Evolutionary conservation across 2,329 filamentous ascomycete species (phyloP).

Genomic region (Didymella segeticola): DNA sequence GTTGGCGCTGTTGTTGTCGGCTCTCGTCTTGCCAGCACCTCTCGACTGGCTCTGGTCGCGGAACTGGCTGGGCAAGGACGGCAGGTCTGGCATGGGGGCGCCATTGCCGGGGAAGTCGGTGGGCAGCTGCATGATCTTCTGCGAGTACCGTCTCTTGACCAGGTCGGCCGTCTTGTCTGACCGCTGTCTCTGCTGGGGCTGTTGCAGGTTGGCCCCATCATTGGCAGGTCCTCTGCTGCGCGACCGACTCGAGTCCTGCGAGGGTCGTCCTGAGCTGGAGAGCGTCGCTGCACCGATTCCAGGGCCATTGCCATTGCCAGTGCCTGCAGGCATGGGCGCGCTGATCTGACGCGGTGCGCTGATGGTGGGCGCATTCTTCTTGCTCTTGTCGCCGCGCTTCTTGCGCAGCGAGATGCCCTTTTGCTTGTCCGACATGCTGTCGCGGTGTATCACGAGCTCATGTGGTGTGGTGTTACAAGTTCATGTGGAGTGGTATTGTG

Average conservation of each 20-base stretch:
- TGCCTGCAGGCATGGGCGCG: conserved; percentile 45
- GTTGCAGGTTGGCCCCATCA: conserved; percentile 14
- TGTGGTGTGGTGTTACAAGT: neutral
- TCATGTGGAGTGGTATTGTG: neutral
- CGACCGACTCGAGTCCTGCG: conserved; percentile 47
- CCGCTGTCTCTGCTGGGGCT: conserved; percentile 51
- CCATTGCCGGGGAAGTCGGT: conserved; percentile 70
- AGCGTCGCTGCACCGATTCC: conserved; percentile 36
- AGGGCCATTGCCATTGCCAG: too few species aligned
- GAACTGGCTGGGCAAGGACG: conserved; percentile 68
- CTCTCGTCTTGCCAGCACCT: neutral
- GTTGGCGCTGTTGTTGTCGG: conserved; percentile 38
- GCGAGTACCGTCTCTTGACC: conserved; percentile 93
- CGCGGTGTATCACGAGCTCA: too few species aligned
- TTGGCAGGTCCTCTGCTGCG: conserved; percentile 30
- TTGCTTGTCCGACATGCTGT: conserved; percentile 57
- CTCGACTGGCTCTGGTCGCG: conserved; percentile 53
- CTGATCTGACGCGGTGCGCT: conserved; percentile 63
- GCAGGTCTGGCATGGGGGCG: conserved; percentile 68
- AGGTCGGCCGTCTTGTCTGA: conserved; percentile 73
- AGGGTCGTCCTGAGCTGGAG: conserved; percentile 46
- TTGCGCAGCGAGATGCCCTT: conserved; percentile 69
- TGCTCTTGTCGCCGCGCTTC: conserved; percentile 62
- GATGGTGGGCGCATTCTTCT: conserved; percentile 60
- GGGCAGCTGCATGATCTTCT: conserved; percentile 82